Evolutionary conservation across 2,329 filamentous ascomycete species (phyloP), one percentile per base, ranked within the genome.

Genomic region (Fusarium chlamydosporum): DNA sequence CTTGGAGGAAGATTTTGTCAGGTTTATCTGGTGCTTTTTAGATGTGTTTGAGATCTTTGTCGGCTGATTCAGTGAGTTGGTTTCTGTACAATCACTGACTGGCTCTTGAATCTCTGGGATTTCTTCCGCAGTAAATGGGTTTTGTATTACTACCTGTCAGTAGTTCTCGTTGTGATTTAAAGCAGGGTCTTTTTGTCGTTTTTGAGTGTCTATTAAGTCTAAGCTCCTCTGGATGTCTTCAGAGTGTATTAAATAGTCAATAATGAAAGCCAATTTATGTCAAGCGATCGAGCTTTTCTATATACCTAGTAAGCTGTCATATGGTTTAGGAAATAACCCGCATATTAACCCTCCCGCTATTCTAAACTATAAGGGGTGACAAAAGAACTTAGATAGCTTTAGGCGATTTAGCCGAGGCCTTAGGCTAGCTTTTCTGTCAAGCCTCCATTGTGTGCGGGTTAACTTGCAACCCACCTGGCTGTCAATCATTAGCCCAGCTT

Each of bases 1-100:
- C 11, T 37, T 50, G 47, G 47, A 38, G 33, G 6, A 50, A 50
- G 47, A 11, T 38, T 18, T 20, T 50, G n/a, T 50, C 34, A 9
- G 33, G 33, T 7, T 16, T 50, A 50, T 38, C 47, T 38, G 34
- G 34, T 50, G 47, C 31, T 12, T 37, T n/a, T 27, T 45, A 15
- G 16, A n/a, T 23, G 23, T 23, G 23, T 37, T n/a, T 37, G 16
- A 6, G 8, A 11, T 43, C 26, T 38, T 37, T 18, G 20, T 37
- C n/a, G 12, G 15, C 23, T n/a, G 3, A 4, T 18, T 27, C 15
- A 5, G 8, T 5, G 12, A 10, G 11, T 18, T 27, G 6, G 10
- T 29, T 43, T 42, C 5, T 43, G 16, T 18, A 15, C 4, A 29
- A 16, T 8, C 29, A 9, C 10, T 7, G 29, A 6, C 8, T 7